Base-by-base conservation (phyloP, 2,329 filamentous ascomycete genomes). In the Incumbomyces delicatus region DNA sequence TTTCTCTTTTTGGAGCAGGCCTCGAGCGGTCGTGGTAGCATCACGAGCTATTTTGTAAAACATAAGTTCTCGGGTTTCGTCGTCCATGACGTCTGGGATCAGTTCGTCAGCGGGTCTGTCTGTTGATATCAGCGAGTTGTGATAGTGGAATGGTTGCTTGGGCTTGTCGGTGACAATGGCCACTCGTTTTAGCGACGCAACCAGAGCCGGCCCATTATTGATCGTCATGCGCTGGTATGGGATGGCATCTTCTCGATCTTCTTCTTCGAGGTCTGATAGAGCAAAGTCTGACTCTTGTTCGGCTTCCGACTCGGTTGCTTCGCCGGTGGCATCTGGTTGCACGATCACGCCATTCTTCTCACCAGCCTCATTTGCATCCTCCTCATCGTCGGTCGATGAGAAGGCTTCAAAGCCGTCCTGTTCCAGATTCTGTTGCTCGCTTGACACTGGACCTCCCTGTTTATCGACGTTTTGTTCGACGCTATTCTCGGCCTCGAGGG, bases 201-300 rank as follows among this genome's bases (percentile, higher is more conserved):
- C 78, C 43, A 98, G 85, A 30, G 90, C 92, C 55, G 85, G 74
- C 45, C 85, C 89, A 72, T 98, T 98, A 77, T 98, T 95, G 71
- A 96, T 96, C 44, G 89, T 95, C 55, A 95, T 81, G 58, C 88
- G 85, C 63, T 92, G 87, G 69, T 94, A 85, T 13, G 88, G 87
- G 51, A 94, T 80, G 34, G 95, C 77, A 61, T 95, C 89, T 66
- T 86, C 86, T 58, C 80, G 83, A 59, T 94, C 88, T 53, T 86
- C 85, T 16, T 85, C 87, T 45, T 85, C 75, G 35, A 83, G 81
- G 58, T 95, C 89, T 29, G 87, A 94, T 53, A 95, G 78, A 3
- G 89, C 83, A 37, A 95, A 88, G 54, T 94, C 88, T 55, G 92
- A 87, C 37, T 90, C 85, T 3, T 88, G 84, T 0, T 83, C 80